A percentile compares a stretch with the other conserved stretches of the same genome.
Evolutionary conservation across 2,329 filamentous ascomycete species (phyloP).

Genomic region (Neurospora sp.): DNA sequence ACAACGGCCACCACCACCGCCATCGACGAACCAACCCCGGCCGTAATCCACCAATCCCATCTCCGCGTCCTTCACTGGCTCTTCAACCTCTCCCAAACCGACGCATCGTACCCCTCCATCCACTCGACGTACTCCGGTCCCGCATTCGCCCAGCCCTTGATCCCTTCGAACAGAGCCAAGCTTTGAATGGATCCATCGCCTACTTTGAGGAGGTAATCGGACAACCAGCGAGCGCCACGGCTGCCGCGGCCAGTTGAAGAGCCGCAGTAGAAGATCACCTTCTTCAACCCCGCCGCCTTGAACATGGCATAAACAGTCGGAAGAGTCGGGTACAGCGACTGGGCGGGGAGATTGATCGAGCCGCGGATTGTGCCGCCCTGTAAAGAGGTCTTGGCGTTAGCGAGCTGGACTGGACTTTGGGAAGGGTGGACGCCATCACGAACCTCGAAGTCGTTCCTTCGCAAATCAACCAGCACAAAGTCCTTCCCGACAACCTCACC

Average conservation of each 20-base stretch:
- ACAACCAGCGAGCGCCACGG: constrained; percentile 45
- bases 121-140: constrained; percentile 35
- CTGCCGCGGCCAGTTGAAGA: constrained; percentile 45
- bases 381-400: background rate
- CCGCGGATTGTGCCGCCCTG: constrained; percentile 46
- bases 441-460: background rate
- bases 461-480: background rate
- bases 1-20: background rate
- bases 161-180: constrained; percentile 38
- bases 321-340: constrained; percentile 33
- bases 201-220: constrained; percentile 36
- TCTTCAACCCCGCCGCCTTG: constrained; percentile 28
- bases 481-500: background rate
- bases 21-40: background rate
- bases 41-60: background rate
- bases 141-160: constrained; percentile 42
- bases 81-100: constrained; percentile 19
- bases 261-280: constrained; percentile 39
- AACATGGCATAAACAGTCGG: constrained; percentile 32
- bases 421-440: background rate
- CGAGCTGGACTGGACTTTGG: background rate
- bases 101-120: constrained; percentile 37
- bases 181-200: constrained; percentile 34
- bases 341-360: constrained; percentile 42
- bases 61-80: background rate